phyloP scores from a whole-genome alignment of 768 basidiomycete genomes.

The Boletus rubescentipes region DNA sequence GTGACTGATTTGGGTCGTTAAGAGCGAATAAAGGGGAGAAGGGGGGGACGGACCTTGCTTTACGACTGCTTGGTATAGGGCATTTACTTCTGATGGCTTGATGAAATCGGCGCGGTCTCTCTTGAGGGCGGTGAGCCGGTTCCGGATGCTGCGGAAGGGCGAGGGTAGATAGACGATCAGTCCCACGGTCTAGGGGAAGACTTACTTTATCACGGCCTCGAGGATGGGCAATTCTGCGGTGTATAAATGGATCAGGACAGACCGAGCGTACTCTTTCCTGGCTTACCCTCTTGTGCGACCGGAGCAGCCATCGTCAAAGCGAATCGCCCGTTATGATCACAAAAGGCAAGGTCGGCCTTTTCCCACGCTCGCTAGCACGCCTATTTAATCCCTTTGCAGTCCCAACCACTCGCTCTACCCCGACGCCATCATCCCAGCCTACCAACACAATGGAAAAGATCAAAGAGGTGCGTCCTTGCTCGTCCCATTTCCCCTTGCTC shows the following conservation, averaged over 20 bases:
- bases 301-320: constrained; percentile 53
- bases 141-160: constrained; percentile 71
- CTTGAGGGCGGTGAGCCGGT: constrained; percentile 91
- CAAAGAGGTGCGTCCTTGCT: constrained; percentile 36
- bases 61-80: constrained; percentile 89
- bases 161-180: constrained; percentile 18
- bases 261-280: not conserved
- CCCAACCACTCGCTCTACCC: constrained; percentile 15
- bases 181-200: constrained; percentile 19
- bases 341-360: constrained; percentile 29
- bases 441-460: constrained; percentile 45
- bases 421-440: constrained; percentile 7
- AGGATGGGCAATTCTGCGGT: constrained; percentile 85
- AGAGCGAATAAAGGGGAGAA: not conserved
- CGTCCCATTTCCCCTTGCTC: not conserved
- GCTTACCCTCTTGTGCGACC: constrained; percentile 76
- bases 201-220: constrained; percentile 88
- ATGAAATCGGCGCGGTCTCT: constrained; percentile 92
- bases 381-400: constrained; percentile 26
- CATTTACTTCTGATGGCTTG: constrained; percentile 89
- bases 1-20: constrained; percentile 56
- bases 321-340: constrained; percentile 29
- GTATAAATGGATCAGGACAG: constrained; percentile 20
- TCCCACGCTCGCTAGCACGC: constrained; percentile 34
- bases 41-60: constrained; percentile 70